Percentiles rank a stretch among this genome's conserved stretches.
Evolutionary conservation across 2,329 filamentous ascomycete genomes (phyloP).

Genomic region (Didymella sp.): DNA sequence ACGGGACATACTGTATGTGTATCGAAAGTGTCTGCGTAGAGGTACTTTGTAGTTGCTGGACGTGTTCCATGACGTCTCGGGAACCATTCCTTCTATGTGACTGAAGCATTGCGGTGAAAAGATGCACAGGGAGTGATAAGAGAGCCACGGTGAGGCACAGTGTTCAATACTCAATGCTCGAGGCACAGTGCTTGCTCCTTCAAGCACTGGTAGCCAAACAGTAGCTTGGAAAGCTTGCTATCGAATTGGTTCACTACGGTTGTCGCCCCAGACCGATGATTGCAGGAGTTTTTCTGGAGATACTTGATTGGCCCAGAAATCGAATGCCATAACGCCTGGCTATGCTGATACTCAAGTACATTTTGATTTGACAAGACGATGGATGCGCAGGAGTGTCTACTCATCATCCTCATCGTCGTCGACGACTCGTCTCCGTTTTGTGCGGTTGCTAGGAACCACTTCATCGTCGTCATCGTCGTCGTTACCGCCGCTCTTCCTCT

Average conservation of each 20-base stretch:
- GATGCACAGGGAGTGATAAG: background rate
- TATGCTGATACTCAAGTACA: conserved; percentile 29
- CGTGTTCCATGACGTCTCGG: background rate
- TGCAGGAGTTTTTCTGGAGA: background rate
- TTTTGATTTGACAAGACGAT: background rate
- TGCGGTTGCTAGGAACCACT: conserved; percentile 40
- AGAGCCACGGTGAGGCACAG: background rate
- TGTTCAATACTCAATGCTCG: background rate
- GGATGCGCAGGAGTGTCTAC: conserved; percentile 13
- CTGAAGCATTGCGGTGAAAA: background rate
- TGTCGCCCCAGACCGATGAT: background rate
- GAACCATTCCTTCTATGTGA: background rate
- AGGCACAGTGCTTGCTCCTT: background rate
- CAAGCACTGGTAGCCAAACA: background rate
- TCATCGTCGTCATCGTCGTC: conserved; percentile 50
- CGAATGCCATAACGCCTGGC: conserved; percentile 28
- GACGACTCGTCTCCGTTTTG: conserved; percentile 54
- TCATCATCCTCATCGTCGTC: conserved; percentile 59
- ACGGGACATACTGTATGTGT: background rate
- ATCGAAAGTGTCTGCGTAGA: background rate
- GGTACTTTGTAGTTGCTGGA: background rate
- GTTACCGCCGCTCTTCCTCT: conserved; percentile 45
- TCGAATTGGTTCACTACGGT: background rate
- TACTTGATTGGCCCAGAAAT: background rate
- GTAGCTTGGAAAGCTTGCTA: too few relatives aligned